A percentile compares a stretch with the other conserved stretches of the same genome.
phyloP scores from a whole-genome alignment of 2,329 filamentous ascomycete genomes.

The Furcasterigmium sp. region DNA sequence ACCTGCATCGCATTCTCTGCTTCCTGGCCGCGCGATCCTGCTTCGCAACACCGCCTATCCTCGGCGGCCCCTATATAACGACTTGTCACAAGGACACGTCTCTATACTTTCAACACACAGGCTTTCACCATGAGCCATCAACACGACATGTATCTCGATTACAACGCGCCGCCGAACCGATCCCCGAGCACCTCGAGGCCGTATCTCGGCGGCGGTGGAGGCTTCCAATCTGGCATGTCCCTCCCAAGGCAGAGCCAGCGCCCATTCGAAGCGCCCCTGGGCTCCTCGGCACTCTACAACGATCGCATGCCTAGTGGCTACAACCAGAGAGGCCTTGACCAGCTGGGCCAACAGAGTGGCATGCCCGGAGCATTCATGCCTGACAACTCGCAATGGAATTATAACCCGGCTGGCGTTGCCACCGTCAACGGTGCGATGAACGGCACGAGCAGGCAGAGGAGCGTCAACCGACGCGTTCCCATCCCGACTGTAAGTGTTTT shows the following conservation, averaged over 20 bases:
- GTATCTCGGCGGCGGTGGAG: conserved; percentile 51
- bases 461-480: conserved; percentile 51
- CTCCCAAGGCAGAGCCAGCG: conserved; percentile 56
- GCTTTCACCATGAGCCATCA: conserved; percentile 40
- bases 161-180: conserved; percentile 48
- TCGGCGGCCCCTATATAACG: not conserved
- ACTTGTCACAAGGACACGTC: not conserved
- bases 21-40: not conserved
- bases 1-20: not conserved
- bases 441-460: conserved; percentile 52
- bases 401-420: conserved; percentile 61
- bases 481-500: conserved; percentile 65
- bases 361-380: conserved; percentile 45
- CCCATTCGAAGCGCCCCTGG: conserved; percentile 69
- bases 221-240: conserved; percentile 26
- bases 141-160: conserved; percentile 70
- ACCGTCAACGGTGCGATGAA: conserved; percentile 60
- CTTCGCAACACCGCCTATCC: not conserved
- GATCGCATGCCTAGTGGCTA: conserved; percentile 60
- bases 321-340: conserved; percentile 54
- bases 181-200: conserved; percentile 38
- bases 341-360: conserved; percentile 30
- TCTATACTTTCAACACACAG: conserved; percentile 3
- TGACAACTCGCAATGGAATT: conserved; percentile 78
- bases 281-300: conserved; percentile 60